Conservation (phyloP, 2,329 filamentous ascomycete species). For the Laburnicola sp. region DNA sequence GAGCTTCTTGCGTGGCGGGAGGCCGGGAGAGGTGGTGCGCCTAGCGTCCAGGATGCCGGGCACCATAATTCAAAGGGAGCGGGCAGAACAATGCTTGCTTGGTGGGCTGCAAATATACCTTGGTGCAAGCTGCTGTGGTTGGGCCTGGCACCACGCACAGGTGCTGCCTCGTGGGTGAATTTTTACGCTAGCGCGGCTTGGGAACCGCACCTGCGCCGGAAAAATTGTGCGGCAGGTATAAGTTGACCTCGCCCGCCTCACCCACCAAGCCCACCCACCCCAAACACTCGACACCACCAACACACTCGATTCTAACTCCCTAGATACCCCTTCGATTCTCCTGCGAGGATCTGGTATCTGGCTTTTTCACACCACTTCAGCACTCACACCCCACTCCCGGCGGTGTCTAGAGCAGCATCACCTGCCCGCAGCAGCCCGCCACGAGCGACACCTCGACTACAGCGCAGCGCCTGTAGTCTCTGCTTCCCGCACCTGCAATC, state of each 20-base stretch:
- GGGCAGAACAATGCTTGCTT: constrained; percentile 9
- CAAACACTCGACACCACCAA: constrained; percentile 25
- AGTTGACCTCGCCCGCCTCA: constrained; percentile 30
- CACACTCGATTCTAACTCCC: constrained; percentile 36
- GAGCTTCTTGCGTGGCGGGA: constrained; percentile 41
- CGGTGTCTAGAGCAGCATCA: constrained; percentile 49
- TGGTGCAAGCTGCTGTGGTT: not conserved
- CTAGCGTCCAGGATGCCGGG: constrained; percentile 37
- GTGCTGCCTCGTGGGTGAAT: constrained; percentile 8
- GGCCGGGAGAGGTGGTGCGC: constrained; percentile 29
- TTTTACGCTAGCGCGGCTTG: constrained; percentile 10
- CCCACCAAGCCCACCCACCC: constrained; percentile 26
- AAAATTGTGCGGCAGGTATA: no score
- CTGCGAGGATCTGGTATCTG: constrained; percentile 54
- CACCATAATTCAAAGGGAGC: constrained; percentile 30
- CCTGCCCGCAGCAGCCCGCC: constrained; percentile 46
- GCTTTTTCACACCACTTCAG: constrained; percentile 39
- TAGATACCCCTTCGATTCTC: constrained; percentile 52
- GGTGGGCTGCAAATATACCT: no score
- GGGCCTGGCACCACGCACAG: constrained; percentile 16
- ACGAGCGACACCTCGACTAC: constrained; percentile 44
- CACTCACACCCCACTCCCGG: constrained; percentile 37
- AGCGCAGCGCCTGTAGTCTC: constrained; percentile 70
- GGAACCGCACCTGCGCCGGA: no score
- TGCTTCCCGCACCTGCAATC: constrained; percentile 68